phyloP scores from a whole-genome alignment of 148 eudicot genomes.

The Amaranthus palmeri region DNA sequence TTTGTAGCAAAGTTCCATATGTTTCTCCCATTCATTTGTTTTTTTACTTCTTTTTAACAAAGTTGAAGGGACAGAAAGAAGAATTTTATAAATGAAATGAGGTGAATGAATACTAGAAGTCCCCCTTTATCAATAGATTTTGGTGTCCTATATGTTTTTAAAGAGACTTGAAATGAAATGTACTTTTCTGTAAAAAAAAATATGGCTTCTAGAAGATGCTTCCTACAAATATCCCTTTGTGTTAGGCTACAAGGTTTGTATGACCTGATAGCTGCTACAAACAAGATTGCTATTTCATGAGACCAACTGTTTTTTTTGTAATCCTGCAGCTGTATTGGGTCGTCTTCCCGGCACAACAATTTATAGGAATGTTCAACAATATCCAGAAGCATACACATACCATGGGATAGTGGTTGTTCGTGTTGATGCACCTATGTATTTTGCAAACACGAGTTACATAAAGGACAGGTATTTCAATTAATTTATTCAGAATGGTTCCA shows the following conservation, averaged over 20 bases:
- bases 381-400: constrained; percentile 92
- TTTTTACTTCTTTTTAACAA: too few species aligned
- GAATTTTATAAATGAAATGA: too few species aligned
- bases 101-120: too few species aligned
- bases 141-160: too few species aligned
- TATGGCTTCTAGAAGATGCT: too few species aligned
- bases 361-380: constrained; percentile 82
- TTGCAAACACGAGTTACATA: constrained; percentile 92
- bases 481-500: not conserved
- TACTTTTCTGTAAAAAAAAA: too few species aligned
- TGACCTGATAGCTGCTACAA: not conserved
- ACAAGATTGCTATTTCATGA: not conserved
- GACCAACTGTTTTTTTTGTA: not conserved
- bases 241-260: not conserved
- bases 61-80: too few species aligned
- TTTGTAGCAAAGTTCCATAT: too few species aligned
- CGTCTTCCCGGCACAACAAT: constrained; percentile 97
- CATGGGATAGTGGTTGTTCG: constrained; percentile 92
- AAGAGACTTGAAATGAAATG: too few species aligned
- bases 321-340: constrained; percentile 78
- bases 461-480: constrained; percentile 64
- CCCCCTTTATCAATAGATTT: too few species aligned
- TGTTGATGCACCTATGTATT: constrained; percentile 94
- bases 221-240: too few species aligned
- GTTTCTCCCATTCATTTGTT: too few species aligned